Base-by-base conservation (phyloP, 2,329 filamentous ascomycete species). In the Phaeophleospora eucalypticola region DNA sequence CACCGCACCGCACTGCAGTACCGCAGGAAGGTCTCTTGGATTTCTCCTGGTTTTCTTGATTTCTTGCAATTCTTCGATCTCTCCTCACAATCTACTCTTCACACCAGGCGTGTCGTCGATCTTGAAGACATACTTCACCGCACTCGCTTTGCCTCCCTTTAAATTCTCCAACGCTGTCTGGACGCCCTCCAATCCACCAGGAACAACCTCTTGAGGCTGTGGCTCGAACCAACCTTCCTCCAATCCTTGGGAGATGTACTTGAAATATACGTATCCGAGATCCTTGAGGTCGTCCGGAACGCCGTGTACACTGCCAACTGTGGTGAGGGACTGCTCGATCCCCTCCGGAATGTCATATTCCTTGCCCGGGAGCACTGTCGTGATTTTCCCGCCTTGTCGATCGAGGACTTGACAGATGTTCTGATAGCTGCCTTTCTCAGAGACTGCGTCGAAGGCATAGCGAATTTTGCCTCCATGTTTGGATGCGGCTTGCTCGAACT, bases 121-220 rank as follows among this genome's bases (percentile, higher is more conserved):
- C 51, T 68, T 69, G 57, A 80, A 79, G 0, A 86, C 76, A 68
- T 83, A 85, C 66, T 86, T 86, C 0, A 79, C 71, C 1, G 74
- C 82, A 57, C 77, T 82, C 17, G 78, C 80, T 63, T 78, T 80
- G 0, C 82, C 82, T 20, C 71, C 72, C 60, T 75, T 78, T 59
- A 86, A 61, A 52, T 79, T 75, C 53, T 64, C 62, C 63, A 86
- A 58, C 0, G 68, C 81, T 27, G 59, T 65, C 57, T 81, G 66
- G 2, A 83, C 63, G 0, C 80, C 79, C 3, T 61, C 68, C 41
- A 84, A 56, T 0, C 80, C 81, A 2, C 79, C 77, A 0, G 71
- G 65, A 1, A 80, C 62, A 10, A 82, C 68, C 61, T 80, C 75
- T 38, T 64, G 61, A 24, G 64, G 65, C 48, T 69, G 66, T 16